Evolutionary conservation across 495 filamentous ascomycete genomes (phyloP).

Genomic region (Neurospora tetraspora): DNA sequence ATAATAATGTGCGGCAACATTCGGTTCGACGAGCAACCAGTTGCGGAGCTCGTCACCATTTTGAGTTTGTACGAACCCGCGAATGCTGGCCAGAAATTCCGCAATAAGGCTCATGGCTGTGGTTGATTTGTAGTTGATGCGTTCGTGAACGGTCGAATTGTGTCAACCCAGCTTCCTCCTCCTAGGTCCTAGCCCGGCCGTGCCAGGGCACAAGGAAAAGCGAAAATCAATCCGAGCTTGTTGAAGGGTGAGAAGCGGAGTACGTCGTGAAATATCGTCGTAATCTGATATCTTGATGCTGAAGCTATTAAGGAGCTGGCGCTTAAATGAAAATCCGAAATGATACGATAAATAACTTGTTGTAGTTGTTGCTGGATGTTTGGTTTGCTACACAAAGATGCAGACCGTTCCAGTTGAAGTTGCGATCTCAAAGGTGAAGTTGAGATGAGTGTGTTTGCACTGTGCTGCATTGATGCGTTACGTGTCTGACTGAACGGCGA

Average conservation of each 20-base stretch:
- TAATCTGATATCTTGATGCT: background rate
- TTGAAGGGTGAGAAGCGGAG: background rate
- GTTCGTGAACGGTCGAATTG: background rate
- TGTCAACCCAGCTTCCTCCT: background rate
- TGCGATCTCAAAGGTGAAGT: background rate
- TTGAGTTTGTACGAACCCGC: conserved; percentile 26
- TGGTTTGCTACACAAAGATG: background rate
- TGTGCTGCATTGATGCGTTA: background rate
- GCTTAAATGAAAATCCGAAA: background rate
- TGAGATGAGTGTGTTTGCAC: background rate
- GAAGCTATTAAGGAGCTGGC: background rate
- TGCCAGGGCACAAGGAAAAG: background rate
- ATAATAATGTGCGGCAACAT: conserved; percentile 49
- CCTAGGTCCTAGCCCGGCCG: background rate
- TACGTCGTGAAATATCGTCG: background rate
- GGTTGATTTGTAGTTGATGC: background rate
- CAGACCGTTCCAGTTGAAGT: background rate
- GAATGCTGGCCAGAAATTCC: conserved; percentile 32
- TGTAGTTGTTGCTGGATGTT: background rate
- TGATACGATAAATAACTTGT: background rate
- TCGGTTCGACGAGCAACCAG: conserved; percentile 36
- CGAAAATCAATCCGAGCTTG: background rate
- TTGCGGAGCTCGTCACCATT: conserved; percentile 32
- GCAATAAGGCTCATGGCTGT: conserved; percentile 25
- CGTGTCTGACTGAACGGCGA: background rate